Base-by-base conservation (phyloP, 148 eudicot genomes). In the Silene latifolia region DNA sequence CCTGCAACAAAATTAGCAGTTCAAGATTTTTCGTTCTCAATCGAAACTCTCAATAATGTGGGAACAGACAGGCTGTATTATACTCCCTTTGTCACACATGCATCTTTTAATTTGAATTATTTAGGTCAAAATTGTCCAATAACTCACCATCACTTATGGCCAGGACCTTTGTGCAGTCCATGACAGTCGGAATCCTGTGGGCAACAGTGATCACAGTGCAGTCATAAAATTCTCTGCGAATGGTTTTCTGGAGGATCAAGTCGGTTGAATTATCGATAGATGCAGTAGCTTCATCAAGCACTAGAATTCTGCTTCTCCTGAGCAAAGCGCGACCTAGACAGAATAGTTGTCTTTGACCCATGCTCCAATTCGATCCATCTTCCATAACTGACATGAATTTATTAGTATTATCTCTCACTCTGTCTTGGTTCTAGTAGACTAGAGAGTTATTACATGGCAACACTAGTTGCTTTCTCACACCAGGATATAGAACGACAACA, bases 281-380 rank as follows among this genome's bases (percentile, higher is more conserved):
- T 39, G 98, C 98, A 58, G 98, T 94, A 1, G 98, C 98, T 82
- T 94, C 98, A 71, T 94, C 97, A 0, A 94, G 93, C 72, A 91
- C 97, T 73, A 94, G 58, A 15, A 94, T 80, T 78, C 88, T 90
- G 91, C 93, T 87, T 77, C 89, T 82, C 69, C 98, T 91, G 79
- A 91, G 69, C 68, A 94, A 78, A 46, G 97, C 96, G 13, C 97
- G 91, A 0, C 98, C 98, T 79, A 90, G 80, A 65, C 97, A 94
- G 54, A 94, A 88, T 69, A 94, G 59, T 53, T 94, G 98, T n/a
- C 90, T 74, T 71, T 94, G 98, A 66, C 98, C 98, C 98, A 94
- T 87, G 85, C 98, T 94, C 98, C 98, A 91, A 62, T 94, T 94
- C 13, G 87, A 87, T 75, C 98, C 98, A 63, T 94, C 98, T 65